Evolutionary conservation across 768 basidiomycete species (phyloP).

Genomic region (Kwoniella sp.): DNA sequence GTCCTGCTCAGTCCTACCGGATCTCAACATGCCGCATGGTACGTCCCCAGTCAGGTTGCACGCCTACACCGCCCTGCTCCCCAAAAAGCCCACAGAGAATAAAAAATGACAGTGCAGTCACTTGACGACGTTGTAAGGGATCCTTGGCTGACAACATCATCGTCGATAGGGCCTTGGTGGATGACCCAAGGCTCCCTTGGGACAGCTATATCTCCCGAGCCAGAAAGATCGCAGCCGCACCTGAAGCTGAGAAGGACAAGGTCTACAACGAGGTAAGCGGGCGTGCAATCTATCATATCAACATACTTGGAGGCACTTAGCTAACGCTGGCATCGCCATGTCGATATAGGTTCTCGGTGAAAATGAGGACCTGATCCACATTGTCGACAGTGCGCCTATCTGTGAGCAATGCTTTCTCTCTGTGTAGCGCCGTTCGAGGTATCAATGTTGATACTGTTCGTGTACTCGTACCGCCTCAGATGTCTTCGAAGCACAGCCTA

Average conservation of each 20-base stretch:
- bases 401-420: conserved; percentile 5
- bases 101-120: too few species aligned
- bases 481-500: conserved; percentile 1
- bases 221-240: not conserved
- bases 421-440: too few species aligned
- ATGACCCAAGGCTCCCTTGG: not conserved
- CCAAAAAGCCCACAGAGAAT: too few species aligned
- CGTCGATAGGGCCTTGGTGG: not conserved
- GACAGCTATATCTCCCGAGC: not conserved
- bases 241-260: not conserved
- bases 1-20: not conserved
- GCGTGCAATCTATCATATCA: too few species aligned
- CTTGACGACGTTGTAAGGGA: too few species aligned
- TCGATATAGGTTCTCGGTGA: conserved; percentile 7
- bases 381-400: not conserved
- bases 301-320: too few species aligned
- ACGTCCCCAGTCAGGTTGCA: too few species aligned
- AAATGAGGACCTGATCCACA: conserved; percentile 13
- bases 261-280: conserved; percentile 10
- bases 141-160: too few species aligned
- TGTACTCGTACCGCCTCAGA: not conserved
- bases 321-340: not conserved
- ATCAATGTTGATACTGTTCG: too few species aligned
- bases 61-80: too few species aligned
- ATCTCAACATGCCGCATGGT: not conserved